A percentile compares a stretch with the other conserved stretches of the same genome.
These are phyloP conservation scores for Ophiosphaerella herpotricha DNA, from an alignment of 2,329 filamentous ascomycete species.

Conservation along the genomic window DNA sequence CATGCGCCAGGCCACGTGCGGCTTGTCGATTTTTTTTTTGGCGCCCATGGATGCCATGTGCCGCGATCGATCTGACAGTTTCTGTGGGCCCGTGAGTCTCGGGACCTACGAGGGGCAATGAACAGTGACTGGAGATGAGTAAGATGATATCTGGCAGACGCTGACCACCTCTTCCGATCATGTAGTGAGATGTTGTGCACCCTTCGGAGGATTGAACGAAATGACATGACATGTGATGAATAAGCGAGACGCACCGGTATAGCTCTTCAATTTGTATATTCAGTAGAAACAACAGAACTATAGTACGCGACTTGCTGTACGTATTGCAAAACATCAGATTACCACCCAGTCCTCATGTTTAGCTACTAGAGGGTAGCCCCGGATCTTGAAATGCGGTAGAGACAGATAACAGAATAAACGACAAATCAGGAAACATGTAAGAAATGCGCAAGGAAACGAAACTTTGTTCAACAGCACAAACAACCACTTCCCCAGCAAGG, in stretches of 20 bases:
- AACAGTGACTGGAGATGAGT: background rate
- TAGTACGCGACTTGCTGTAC: constrained; percentile 6
- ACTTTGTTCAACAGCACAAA: constrained; percentile 22
- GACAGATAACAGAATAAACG: constrained; percentile 16
- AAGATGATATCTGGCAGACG: background rate
- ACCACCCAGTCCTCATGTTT: constrained; percentile 10
- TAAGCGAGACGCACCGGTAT: constrained; percentile 7
- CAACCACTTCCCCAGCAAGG: constrained; percentile 28
- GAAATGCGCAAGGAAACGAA: constrained; percentile 2
- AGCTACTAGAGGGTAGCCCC: constrained; percentile 6
- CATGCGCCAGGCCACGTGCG: background rate
- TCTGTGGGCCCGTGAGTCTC: background rate
- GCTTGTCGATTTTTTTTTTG: background rate
- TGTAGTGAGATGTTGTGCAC: background rate
- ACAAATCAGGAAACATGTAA: constrained; percentile 7
- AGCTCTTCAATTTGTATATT: constrained; percentile 18
- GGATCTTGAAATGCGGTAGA: constrained; percentile 9
- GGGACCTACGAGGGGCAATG: background rate
- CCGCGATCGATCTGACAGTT: background rate
- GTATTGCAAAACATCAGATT: constrained; percentile 15
- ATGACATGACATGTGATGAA: background rate
- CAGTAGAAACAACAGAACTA: constrained; percentile 3
- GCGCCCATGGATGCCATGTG: background rate
- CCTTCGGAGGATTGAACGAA: background rate
- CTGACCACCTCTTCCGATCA: background rate